Evolutionary conservation across 2,329 filamentous ascomycete genomes (phyloP), one percentile per base, ranked within the genome.

Genomic region (Lasiodiplodia theobromae): DNA sequence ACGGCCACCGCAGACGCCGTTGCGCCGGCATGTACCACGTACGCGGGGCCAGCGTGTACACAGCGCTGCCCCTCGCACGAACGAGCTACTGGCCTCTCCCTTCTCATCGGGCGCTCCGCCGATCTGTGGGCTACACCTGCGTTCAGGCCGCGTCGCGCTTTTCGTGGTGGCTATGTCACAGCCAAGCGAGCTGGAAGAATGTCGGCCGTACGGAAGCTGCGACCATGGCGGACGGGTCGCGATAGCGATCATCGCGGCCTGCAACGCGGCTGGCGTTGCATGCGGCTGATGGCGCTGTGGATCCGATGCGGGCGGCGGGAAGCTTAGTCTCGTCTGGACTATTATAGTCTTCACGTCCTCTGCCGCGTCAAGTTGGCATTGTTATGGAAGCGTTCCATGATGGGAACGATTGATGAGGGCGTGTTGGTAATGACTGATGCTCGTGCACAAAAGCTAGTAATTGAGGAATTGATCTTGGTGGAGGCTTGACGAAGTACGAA

Each of bases 161-260:
- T 47, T 47, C n/a, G 44, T 47, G 44, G 44, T 47, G 44, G 44
- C 44, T 47, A 21, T 47, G 18, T 10, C 18, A n/a, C 44, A 21
- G n/a, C 44, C 44, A 18, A 10, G 21, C 18, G 18, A 47, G 44
- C 40, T 63, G 58, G 58, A 10, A 37, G 40, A 63, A 63, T 49
- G 44, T 47, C 58, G 58, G 58, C 7, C 6, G 54, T 38, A 47
- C 28, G 25, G n/a, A 34, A 37, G 58, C 40, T 25, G 40, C n/a
- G 44, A 25, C 58, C 58, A 49, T 7, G 23, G 18, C 28, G 58
- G 40, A 51, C 18, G 14, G 44, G 44, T 44, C 44, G 31, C 21
- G 40, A 38, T 47, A 3, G 57, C 38, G 38, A 60, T 11, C 10
- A 60, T 40, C 37, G 38, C 25, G 23, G 23, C 21, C 8, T 23